Percentiles rank a stretch among this genome's conserved stretches.
phyloP scores from a whole-genome alignment of 495 filamentous ascomycete genomes.

The Tuber calosporum region DNA sequence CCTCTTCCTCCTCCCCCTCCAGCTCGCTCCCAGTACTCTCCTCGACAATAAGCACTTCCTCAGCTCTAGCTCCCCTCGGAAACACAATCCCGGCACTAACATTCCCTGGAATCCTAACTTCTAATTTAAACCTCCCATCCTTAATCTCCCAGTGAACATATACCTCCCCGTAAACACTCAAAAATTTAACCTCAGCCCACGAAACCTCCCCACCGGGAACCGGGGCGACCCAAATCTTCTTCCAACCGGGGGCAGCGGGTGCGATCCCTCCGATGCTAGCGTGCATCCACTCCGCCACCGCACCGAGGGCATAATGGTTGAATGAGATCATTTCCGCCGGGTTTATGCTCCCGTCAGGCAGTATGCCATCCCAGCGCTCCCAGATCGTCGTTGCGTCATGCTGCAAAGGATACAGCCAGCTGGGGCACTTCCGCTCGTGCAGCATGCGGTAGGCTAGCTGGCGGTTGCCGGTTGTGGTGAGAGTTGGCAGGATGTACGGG shows the following conservation, averaged over 20 bases:
- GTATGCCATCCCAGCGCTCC: conserved; percentile 54
- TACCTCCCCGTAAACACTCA: conserved; percentile 39
- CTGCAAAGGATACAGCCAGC: conserved; percentile 50
- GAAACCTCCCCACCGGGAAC: conserved; percentile 41
- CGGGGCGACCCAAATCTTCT: conserved; percentile 36
- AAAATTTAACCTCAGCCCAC: conserved; percentile 37
- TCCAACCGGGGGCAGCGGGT: conserved; percentile 43
- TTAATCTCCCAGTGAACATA: conserved; percentile 32
- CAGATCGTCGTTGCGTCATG: conserved; percentile 52
- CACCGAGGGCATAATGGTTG: conserved; percentile 50
- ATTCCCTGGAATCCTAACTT: conserved; percentile 8
- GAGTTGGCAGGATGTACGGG: conserved; percentile 47
- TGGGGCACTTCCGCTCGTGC: conserved; percentile 44
- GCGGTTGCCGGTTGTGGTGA: conserved; percentile 43
- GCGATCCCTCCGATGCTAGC: conserved; percentile 41
- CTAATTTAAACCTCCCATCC: conserved; percentile 35
- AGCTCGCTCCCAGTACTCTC: not conserved
- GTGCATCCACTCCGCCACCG: conserved; percentile 44
- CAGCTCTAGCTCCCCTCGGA: not conserved
- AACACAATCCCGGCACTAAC: not conserved
- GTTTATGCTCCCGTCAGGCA: conserved; percentile 49
- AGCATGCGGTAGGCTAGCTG: conserved; percentile 44
- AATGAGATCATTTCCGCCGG: conserved; percentile 53
- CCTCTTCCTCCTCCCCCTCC: not conserved
- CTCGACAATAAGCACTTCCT: not conserved